A percentile compares a stretch with the other conserved stretches of the same genome.
Conservation (phyloP, 495 filamentous ascomycete species). For the Platismatia glauca region DNA sequence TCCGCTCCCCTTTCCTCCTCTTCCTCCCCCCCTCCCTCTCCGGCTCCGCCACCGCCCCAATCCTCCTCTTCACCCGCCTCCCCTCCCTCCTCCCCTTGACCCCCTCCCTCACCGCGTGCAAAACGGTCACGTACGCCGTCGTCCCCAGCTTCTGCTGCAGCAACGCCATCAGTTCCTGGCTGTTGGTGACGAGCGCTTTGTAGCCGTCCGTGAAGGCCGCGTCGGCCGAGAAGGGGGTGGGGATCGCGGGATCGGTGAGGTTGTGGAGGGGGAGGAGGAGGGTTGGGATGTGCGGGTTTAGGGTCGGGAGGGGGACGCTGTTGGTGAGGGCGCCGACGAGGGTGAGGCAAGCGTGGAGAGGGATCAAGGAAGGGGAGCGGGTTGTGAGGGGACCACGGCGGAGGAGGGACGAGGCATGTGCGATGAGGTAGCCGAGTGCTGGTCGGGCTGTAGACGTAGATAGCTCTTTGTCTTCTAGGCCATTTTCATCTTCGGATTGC, state of each 20-base stretch:
- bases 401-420: slow-evolving; percentile 64
- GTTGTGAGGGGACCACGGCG: slow-evolving; percentile 64
- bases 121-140: slow-evolving; percentile 57
- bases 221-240: slow-evolving; percentile 51
- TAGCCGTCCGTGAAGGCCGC: slow-evolving; percentile 56
- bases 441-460: slow-evolving; percentile 25
- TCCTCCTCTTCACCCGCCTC: slow-evolving; percentile 70
- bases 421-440: slow-evolving; percentile 65
- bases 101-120: slow-evolving; percentile 57
- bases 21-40: slow-evolving; percentile 71
- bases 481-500: slow-evolving; percentile 33
- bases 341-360: slow-evolving; percentile 68
- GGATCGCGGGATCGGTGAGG: slow-evolving; percentile 69
- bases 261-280: slow-evolving; percentile 76
- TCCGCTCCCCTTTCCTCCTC: slow-evolving; percentile 74
- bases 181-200: slow-evolving; percentile 56
- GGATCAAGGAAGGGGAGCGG: slow-evolving; percentile 48
- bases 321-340: slow-evolving; percentile 56
- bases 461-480: neutral
- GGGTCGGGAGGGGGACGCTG: slow-evolving; percentile 45
- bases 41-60: slow-evolving; percentile 74
- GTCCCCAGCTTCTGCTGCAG: slow-evolving; percentile 82
- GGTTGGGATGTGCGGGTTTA: slow-evolving; percentile 50
- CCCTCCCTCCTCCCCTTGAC: slow-evolving; percentile 61
- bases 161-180: slow-evolving; percentile 60